Evolutionary conservation across 2,329 filamentous ascomycete species (phyloP), one percentile per base, ranked within the genome.

Genomic region (Amauroascus verrucosus): DNA sequence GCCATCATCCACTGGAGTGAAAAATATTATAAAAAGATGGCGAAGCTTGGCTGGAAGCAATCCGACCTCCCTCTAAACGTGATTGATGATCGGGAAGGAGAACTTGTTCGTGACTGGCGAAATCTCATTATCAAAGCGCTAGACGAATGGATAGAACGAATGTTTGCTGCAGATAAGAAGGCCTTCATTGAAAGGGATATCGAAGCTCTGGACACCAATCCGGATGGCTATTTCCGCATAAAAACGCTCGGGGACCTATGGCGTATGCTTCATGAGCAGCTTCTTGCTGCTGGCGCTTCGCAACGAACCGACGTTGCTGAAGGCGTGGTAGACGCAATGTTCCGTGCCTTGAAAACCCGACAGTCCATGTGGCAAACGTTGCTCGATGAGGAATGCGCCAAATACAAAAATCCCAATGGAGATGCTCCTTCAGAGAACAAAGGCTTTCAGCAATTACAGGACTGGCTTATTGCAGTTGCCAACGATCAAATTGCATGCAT

Each of bases 401-500:
- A 83, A 62, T 95, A 88, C 69, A 84, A 85, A 67, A 61, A 65
- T 55, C 61, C 71, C 56, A 62, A 72, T 54, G 64, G 68, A 13
- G 72, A 75, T 16, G n/a, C 22, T 26, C 28, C 48, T 22, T 6
- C 49, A 22, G 69, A 72, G 57, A 64, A 67, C 63, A 88, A 95
- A 67, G 81, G 85, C 2, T 75, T 95, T 26, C 87, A 95, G 67
- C 69, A 77, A 18, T 67, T 83, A 41, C 80, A 84, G 64, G 93
- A 98, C 72, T 98, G 91, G 89, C 84, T 98, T 53, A 83, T 98
- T 51, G 90, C 93, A 44, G 88, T 94, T 54, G 93, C 94, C 61
- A 98, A 98, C 72, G 93, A 98, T 71, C 93, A 98, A 69, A 97
- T 98, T 66, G 90, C 90, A 54, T 96, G 89, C 70, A 95, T 98